Evolutionary conservation across 768 basidiomycete species (phyloP), one percentile per base, ranked within the genome.

Genomic region (Gautieria morchelliformis): DNA sequence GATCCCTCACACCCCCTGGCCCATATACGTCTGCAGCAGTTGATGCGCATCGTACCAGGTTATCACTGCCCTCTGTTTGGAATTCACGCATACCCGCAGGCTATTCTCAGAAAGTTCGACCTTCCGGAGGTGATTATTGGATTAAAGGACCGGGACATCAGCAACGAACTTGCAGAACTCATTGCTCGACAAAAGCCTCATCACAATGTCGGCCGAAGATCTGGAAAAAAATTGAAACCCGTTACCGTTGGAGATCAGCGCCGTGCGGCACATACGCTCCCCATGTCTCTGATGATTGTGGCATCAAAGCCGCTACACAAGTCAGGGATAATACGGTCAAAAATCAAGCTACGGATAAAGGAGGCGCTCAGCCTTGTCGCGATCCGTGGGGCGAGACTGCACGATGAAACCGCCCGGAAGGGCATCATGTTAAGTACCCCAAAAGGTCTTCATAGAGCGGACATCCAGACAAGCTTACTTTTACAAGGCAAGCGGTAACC

Each of bases 291-390:
- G 19, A 50, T 57, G 46, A 14, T 57, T n/a, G 8, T 57, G 5
- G 8, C 37, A 15, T 30, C 47, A 10, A 47, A 33, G 30, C 47
- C 37, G 11, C 15, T 57, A 4, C 56, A 57, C 32, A 57, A 49
- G 19, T 47, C 56, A 14, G 56, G 46, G 42, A n/a, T 49, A 17
- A 14, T 57, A 37, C 56, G 56, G 12, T n/a, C 56, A 11, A 47
- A 57, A 50, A 47, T 57, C 10, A 57, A 57, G 32, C 3, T 30
- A 5, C 22, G 47, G 35, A 11, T 57, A 8, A 48, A 50, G 40
- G 56, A 57, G 32, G 56, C 56, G 19, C 47, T 57, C 32, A 48
- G 20, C 35, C 46, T 57, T 11, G 56, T 57, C n/a, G 46, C 30
- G 46, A 37, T 57, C 22, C 56, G 56, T 24, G 56, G 56, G 15